A percentile compares a stretch with the other conserved stretches of the same genome.
Evolutionary conservation across 768 basidiomycete species (phyloP).

Genomic region (Antrodiella citrinella): DNA sequence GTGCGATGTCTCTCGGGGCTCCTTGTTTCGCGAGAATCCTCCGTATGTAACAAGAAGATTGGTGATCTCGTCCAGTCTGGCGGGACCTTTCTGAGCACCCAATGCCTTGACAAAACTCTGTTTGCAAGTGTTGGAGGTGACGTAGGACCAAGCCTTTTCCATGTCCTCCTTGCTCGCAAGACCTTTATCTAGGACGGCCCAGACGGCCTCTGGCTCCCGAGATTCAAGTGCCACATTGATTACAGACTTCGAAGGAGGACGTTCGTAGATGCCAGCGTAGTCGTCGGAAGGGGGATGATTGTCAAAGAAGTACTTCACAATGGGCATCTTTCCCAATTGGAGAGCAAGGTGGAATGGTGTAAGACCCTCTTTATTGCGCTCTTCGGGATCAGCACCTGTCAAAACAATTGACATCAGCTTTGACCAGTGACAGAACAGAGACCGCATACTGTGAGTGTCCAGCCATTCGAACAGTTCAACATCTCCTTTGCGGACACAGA

Average conservation of each 20-base stretch:
- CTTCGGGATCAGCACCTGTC: conserved; percentile 66
- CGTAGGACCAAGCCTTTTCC: conserved; percentile 40
- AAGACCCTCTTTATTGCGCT: conserved; percentile 47
- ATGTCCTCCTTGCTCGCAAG: conserved; percentile 44
- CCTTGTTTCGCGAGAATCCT: not conserved
- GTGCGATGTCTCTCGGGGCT: no score
- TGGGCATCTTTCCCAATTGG: conserved; percentile 38
- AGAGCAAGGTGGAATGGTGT: conserved; percentile 66
- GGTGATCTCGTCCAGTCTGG: conserved; percentile 5
- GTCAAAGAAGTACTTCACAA: conserved; percentile 56
- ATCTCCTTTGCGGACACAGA: conserved; percentile 51
- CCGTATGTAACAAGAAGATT: conserved; percentile 8
- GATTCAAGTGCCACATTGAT: conserved; percentile 54
- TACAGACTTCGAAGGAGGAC: conserved; percentile 33
- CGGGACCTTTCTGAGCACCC: not conserved
- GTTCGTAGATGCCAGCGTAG: conserved; percentile 38
- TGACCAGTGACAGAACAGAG: conserved; percentile 7
- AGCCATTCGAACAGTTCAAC: conserved; percentile 58
- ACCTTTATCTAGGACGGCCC: conserved; percentile 53
- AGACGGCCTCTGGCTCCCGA: conserved; percentile 54
- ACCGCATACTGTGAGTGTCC: conserved; percentile 54
- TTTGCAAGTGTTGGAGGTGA: conserved; percentile 12
- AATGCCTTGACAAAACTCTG: not conserved
- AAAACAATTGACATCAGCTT: conserved; percentile 1
- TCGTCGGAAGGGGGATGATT: conserved; percentile 47